These are phyloP conservation scores for Fraxinus pennsylvanica DNA, from an alignment of 257 asterid species.

Conservation along the genomic window DNA sequence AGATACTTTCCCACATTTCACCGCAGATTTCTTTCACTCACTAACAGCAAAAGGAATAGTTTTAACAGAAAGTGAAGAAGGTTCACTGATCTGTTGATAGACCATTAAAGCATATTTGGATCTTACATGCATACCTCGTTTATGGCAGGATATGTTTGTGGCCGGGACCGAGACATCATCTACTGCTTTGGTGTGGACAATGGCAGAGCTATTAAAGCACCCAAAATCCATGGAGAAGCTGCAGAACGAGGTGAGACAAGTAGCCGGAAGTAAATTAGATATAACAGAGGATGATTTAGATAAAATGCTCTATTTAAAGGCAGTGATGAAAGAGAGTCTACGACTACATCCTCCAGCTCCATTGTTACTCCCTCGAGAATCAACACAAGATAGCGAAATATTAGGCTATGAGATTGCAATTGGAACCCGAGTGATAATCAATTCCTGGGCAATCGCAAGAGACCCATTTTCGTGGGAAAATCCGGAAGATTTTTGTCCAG, in stretches of 20 bases:
- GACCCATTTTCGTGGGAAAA: neutral
- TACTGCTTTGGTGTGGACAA: neutral
- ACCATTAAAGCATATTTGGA: too few species aligned
- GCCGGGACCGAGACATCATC: neutral
- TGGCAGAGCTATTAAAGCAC: neutral
- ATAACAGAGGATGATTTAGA: neutral
- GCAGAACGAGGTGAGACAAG: neutral
- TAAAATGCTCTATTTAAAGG: neutral
- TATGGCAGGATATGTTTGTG: neutral
- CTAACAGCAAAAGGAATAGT: too few species aligned
- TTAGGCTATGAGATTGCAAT: neutral
- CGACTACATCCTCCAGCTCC: neutral
- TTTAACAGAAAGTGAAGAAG: too few species aligned
- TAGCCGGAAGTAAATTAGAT: neutral
- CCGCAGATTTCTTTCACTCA: too few species aligned
- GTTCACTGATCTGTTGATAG: too few species aligned
- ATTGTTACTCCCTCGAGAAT: neutral
- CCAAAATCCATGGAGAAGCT: neutral
- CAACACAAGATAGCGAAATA: neutral
- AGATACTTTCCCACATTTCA: too few species aligned
- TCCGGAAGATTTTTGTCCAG: neutral
- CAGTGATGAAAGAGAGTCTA: neutral
- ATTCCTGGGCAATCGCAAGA: neutral
- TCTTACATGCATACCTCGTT: too few species aligned
- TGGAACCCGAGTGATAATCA: neutral